Percentiles rank a stretch among this genome's conserved stretches.
Conservation (phyloP, 2,329 filamentous ascomycete genomes). For the Trichoderma semiorbis region DNA sequence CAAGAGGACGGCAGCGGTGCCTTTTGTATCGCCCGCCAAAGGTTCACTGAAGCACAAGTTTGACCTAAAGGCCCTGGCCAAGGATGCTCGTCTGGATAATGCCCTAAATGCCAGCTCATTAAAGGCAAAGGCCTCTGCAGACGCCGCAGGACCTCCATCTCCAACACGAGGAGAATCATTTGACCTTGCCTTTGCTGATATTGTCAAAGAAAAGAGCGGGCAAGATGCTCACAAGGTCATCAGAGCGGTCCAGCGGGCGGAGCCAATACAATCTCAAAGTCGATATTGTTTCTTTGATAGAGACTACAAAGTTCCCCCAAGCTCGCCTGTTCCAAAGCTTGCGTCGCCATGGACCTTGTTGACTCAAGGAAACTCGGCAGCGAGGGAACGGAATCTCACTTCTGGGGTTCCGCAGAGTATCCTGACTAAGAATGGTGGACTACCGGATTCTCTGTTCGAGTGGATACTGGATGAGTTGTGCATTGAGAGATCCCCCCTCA, state of each 20-base stretch:
- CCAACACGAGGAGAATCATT: not conserved
- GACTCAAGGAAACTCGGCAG: conserved; percentile 39
- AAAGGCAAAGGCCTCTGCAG: conserved; percentile 37
- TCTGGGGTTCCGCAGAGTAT: conserved; percentile 60
- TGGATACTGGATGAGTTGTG: conserved; percentile 64
- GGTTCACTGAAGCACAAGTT: conserved; percentile 58
- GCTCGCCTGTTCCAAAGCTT: conserved; percentile 29
- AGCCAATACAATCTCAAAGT: conserved; percentile 34
- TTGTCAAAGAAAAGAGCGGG: conserved; percentile 37
- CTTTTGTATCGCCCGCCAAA: conserved; percentile 47
- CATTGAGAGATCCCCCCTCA: conserved; percentile 49
- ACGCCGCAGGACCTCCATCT: conserved; percentile 21
- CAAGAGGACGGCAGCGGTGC: conserved; percentile 43
- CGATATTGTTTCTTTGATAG: conserved; percentile 51
- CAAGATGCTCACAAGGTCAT: conserved; percentile 45
- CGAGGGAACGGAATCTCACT: conserved; percentile 56
- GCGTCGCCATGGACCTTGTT: conserved; percentile 48
- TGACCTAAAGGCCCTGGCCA: conserved; percentile 59
- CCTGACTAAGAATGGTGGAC: conserved; percentile 26
- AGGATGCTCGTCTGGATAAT: conserved; percentile 56
- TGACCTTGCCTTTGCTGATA: conserved; percentile 27
- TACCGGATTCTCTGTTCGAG: conserved; percentile 62
- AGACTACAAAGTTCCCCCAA: conserved; percentile 28
- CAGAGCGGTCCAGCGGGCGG: conserved; percentile 50
- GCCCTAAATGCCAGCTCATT: conserved; percentile 55